Percentiles rank a stretch among this genome's conserved stretches.
Conservation (phyloP, 257 asterid species). For the Solanum infundibuliforme region DNA sequence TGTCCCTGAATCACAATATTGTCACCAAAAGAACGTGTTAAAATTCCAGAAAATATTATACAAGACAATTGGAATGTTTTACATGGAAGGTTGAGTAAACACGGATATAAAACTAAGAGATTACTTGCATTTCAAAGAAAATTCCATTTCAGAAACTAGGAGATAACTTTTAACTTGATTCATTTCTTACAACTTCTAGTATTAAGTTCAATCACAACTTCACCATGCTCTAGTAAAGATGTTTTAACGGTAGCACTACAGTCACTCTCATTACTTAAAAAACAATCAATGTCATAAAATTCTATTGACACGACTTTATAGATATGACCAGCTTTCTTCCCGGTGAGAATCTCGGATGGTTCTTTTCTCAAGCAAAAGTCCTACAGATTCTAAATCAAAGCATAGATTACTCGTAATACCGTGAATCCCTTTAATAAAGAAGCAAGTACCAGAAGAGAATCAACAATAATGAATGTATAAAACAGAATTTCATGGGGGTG, state of each 20-base stretch:
- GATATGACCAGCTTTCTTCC: not conserved
- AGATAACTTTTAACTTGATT: not conserved
- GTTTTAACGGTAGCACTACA: not conserved
- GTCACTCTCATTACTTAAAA: not conserved
- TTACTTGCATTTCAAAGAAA: not conserved
- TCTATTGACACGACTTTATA: not conserved
- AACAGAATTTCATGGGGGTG: not conserved
- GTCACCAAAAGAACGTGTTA: not conserved
- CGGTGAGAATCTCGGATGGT: not conserved
- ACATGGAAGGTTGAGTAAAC: not conserved
- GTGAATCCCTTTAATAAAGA: not conserved
- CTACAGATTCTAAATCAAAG: not conserved
- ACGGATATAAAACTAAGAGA: not conserved
- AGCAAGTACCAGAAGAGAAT: not conserved
- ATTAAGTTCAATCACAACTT: not conserved
- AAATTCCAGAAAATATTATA: not conserved
- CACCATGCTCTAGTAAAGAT: not conserved
- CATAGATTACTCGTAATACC: not conserved
- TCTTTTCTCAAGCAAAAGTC: not conserved
- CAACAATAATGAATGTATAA: not conserved
- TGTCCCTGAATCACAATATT: constrained; percentile 58
- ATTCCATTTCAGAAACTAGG: not conserved
- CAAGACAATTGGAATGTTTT: not conserved
- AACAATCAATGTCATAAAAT: not conserved
- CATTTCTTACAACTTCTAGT: not conserved